Percentiles rank a stretch among this genome's conserved stretches.
Conservation (phyloP, 192 early-diverging fungal species). For the Backusella mclennaniae region DNA sequence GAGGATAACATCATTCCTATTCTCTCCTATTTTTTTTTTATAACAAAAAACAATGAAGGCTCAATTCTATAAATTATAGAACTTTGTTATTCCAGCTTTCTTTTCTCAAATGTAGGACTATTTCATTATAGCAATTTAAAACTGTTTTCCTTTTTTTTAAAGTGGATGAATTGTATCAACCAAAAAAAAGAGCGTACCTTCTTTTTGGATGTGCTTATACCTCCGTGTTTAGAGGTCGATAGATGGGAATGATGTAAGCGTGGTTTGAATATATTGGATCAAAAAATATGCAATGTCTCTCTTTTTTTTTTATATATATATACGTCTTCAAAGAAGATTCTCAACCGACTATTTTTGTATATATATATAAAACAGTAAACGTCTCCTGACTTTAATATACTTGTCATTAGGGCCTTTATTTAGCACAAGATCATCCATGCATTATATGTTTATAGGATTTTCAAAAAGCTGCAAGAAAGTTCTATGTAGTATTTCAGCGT, state of each 20-base stretch:
- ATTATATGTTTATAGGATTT: slow-evolving; percentile 7
- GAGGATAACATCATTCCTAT: slow-evolving; percentile 3
- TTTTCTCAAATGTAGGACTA: not conserved
- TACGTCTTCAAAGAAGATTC: not conserved
- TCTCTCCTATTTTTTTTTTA: not conserved
- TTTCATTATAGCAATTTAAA: not conserved
- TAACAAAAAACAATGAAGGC: not conserved
- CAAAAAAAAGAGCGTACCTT: not conserved
- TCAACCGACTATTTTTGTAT: not conserved
- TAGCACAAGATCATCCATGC: slow-evolving; percentile 9
- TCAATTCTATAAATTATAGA: not conserved
- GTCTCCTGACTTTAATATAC: slow-evolving; percentile 2
- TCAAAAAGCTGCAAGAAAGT: slow-evolving; percentile 11
- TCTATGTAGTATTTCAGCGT: slow-evolving; percentile 10
- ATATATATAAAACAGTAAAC: slow-evolving; percentile 6
- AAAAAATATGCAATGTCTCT: not conserved
- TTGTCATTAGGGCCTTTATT: slow-evolving; percentile 3
- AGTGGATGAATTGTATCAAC: not conserved
- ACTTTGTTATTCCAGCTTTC: not conserved
- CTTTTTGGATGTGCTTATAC: not conserved
- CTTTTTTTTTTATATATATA: not conserved
- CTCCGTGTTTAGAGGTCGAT: not conserved
- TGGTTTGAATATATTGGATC: slow-evolving; percentile 6
- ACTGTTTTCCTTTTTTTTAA: not conserved
- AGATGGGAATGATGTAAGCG: not conserved